Conservation (phyloP, 2,329 filamentous ascomycete genomes). For the Monosporascus sp. region DNA sequence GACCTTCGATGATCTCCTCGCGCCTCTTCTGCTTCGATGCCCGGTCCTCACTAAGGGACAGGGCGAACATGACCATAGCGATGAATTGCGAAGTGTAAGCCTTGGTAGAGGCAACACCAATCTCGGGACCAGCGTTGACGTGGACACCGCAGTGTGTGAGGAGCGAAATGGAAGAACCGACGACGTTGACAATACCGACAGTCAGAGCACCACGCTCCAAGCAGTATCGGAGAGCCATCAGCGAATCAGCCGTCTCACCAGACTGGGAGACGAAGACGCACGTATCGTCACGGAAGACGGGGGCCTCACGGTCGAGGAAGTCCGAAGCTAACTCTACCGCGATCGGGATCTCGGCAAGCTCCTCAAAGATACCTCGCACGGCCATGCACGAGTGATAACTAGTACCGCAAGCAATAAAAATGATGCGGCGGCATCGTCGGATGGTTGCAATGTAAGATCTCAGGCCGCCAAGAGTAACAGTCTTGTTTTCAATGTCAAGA, state of each 20-base stretch:
- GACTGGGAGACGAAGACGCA: slow-evolving; percentile 99
- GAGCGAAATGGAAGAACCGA: slow-evolving; percentile 96
- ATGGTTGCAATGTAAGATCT: slow-evolving; percentile 96
- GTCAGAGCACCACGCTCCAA: slow-evolving; percentile 95
- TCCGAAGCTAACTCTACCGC: slow-evolving; percentile 95
- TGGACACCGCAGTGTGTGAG: slow-evolving; percentile 99
- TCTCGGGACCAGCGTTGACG: slow-evolving; percentile 97
- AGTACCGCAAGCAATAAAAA: slow-evolving; percentile 98
- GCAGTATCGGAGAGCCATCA: slow-evolving; percentile 96
- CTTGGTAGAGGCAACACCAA: slow-evolving; percentile 98
- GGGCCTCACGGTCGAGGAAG: slow-evolving; percentile 93
- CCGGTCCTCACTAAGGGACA: slow-evolving; percentile 93
- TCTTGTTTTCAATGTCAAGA: slow-evolving; percentile 88
- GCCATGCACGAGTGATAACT: slow-evolving; percentile 99
- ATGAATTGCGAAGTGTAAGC: slow-evolving; percentile 99
- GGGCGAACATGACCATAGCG: slow-evolving; percentile 99
- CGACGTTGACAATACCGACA: slow-evolving; percentile 97
- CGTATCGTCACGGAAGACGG: slow-evolving; percentile 98
- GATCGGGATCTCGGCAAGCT: slow-evolving; percentile 96
- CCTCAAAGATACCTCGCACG: slow-evolving; percentile 94
- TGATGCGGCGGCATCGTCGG: slow-evolving; percentile 91
- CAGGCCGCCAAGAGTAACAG: slow-evolving; percentile 89
- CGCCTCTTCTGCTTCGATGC: slow-evolving; percentile 89
- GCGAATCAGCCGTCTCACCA: slow-evolving; percentile 94
- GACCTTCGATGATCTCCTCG: slow-evolving; percentile 93